A percentile compares a stretch with the other conserved stretches of the same genome.
phyloP scores from a whole-genome alignment of 805 yeast genomes.

The Kuraishia capsulata region DNA sequence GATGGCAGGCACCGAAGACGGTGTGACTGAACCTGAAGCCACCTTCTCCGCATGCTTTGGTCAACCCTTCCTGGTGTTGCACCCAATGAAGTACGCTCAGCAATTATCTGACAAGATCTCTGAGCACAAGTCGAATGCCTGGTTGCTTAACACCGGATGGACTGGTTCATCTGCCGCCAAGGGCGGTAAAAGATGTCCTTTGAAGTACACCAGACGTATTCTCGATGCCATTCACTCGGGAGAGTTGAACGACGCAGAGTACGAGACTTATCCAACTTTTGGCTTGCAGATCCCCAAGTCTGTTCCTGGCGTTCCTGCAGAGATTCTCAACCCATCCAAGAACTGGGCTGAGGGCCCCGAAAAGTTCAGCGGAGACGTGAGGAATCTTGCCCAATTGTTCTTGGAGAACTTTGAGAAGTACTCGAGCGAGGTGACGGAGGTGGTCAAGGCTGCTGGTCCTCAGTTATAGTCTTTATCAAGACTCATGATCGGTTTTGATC shows the following conservation, averaged over 20 bases:
- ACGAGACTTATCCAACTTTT: constrained; percentile 79
- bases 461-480: constrained; percentile 25
- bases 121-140: constrained; percentile 82
- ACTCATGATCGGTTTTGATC: not conserved
- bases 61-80: constrained; percentile 96
- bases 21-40: constrained; percentile 96
- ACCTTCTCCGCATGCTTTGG: constrained; percentile 98
- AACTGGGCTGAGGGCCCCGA: constrained; percentile 61
- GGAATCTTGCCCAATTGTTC: constrained; percentile 66
- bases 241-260: constrained; percentile 68
- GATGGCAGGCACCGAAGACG: constrained; percentile 99
- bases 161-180: constrained; percentile 85
- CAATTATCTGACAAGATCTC: constrained; percentile 91
- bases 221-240: constrained; percentile 93
- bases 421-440: constrained; percentile 71
- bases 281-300: constrained; percentile 80
- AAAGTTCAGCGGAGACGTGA: constrained; percentile 46
- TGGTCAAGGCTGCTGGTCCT: constrained; percentile 94
- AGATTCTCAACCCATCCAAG: constrained; percentile 77
- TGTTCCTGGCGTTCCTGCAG: constrained; percentile 75
- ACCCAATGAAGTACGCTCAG: constrained; percentile 96
- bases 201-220: constrained; percentile 95
- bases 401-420: constrained; percentile 83
- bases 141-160: constrained; percentile 99
- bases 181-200: constrained; percentile 97